These are phyloP conservation scores for Chalaropsis thielavioides DNA, from an alignment of 2,329 filamentous ascomycete genomes.

Conservation along the genomic window DNA sequence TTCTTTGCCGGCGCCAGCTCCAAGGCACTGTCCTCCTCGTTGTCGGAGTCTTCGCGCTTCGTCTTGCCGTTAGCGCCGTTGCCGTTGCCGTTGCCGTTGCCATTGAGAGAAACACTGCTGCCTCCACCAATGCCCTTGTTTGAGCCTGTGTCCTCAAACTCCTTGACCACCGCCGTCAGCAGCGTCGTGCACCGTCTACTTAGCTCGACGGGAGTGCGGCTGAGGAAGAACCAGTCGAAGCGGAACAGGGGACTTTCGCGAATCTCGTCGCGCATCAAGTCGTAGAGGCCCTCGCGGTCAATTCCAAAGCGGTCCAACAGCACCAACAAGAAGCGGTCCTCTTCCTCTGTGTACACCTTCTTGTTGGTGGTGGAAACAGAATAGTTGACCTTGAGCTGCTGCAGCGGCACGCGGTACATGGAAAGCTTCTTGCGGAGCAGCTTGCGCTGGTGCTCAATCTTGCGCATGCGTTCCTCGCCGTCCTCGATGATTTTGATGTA, in stretches of 20 bases:
- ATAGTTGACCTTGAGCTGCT: conserved; percentile 98
- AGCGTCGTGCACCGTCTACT: conserved; percentile 85
- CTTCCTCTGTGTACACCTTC: conserved; percentile 97
- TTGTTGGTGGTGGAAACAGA: conserved; percentile 98
- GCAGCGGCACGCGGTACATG: conserved; percentile 90
- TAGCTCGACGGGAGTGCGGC: conserved; percentile 82
- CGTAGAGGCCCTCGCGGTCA: conserved; percentile 79
- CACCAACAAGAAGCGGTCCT: conserved; percentile 88
- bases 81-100: conserved; percentile 18
- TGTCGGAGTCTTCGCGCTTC: conserved; percentile 73
- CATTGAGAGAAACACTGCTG: not conserved
- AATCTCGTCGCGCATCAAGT: conserved; percentile 93
- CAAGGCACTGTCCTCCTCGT: conserved; percentile 68
- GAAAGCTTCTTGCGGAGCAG: conserved; percentile 90
- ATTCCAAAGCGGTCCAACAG: conserved; percentile 86
- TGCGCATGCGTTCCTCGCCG: conserved; percentile 77
- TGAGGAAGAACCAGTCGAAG: conserved; percentile 99
- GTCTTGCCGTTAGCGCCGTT: conserved; percentile 50
- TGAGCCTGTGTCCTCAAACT: conserved; percentile 61
- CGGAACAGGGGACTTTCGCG: conserved; percentile 87
- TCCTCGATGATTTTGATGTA: conserved; percentile 81
- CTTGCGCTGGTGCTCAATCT: conserved; percentile 83
- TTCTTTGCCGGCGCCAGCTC: conserved; percentile 82
- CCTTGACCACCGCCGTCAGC: conserved; percentile 83
- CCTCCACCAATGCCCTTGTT: conserved; percentile 27